These are phyloP conservation scores for Torulaspora globosa DNA, from an alignment of 1,139 yeast species.

Conservation along the genomic window DNA sequence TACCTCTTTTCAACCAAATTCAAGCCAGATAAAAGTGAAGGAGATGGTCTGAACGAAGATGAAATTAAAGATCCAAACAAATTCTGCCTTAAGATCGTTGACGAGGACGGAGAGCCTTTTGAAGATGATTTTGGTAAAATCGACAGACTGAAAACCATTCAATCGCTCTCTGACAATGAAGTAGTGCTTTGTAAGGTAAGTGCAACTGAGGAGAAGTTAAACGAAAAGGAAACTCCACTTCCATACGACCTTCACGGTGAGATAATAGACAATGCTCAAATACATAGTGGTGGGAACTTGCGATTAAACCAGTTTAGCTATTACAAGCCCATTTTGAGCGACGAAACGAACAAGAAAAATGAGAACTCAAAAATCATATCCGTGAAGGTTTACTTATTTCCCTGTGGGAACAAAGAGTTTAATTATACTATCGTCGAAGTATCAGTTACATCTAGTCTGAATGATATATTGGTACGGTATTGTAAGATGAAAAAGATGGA, in stretches of 20 bases:
- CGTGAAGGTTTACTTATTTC: slow-evolving; percentile 37
- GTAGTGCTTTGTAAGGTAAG: slow-evolving; percentile 53
- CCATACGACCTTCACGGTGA: slow-evolving; percentile 42
- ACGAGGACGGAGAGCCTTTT: slow-evolving; percentile 77
- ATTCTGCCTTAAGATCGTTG: slow-evolving; percentile 67
- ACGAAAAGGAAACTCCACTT: slow-evolving; percentile 49
- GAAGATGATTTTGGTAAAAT: slow-evolving; percentile 68
- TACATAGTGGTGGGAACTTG: neutral
- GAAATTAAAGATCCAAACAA: slow-evolving; percentile 49
- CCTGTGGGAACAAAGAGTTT: slow-evolving; percentile 31
- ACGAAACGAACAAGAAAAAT: slow-evolving; percentile 23
- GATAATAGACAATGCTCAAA: slow-evolving; percentile 9
- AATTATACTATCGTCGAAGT: slow-evolving; percentile 33
- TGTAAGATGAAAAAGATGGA: slow-evolving; percentile 36
- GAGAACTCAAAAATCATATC: slow-evolving; percentile 30
- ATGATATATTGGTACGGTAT: slow-evolving; percentile 37
- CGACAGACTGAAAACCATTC: slow-evolving; percentile 50
- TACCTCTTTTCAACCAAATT: slow-evolving; percentile 33
- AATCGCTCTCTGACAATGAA: slow-evolving; percentile 65
- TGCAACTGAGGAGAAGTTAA: slow-evolving; percentile 38
- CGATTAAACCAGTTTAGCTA: slow-evolving; percentile 36
- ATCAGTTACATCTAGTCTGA: slow-evolving; percentile 35
- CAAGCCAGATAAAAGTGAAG: slow-evolving; percentile 24
- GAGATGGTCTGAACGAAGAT: slow-evolving; percentile 21
- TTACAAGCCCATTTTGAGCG: slow-evolving; percentile 37